Conservation (phyloP, 2,329 filamentous ascomycete species). For the Dissoconium aciculare region DNA sequence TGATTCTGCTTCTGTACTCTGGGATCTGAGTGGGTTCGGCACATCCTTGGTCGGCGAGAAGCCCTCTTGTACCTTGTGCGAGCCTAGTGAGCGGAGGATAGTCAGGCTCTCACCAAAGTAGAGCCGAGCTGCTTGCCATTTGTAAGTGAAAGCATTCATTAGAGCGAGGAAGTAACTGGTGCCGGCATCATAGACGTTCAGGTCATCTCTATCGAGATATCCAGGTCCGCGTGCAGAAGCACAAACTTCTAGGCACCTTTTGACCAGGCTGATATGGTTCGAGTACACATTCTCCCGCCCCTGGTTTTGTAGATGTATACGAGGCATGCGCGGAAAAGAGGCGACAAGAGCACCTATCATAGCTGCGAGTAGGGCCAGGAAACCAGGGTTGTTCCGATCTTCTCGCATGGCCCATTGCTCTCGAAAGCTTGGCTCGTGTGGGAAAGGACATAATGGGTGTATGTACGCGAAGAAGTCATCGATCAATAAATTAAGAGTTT, state of each 20-base stretch:
- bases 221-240: conserved; percentile 49
- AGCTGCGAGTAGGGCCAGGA: conserved; percentile 55
- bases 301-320: conserved; percentile 53
- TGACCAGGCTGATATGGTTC: conserved; percentile 52
- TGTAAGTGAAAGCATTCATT: conserved; percentile 51
- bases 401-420: conserved; percentile 51
- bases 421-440: conserved; percentile 63
- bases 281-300: conserved; percentile 51
- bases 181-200: conserved; percentile 48
- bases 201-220: conserved; percentile 38
- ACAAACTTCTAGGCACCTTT: conserved; percentile 56
- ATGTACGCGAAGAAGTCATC: conserved; percentile 77
- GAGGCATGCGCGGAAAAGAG: conserved; percentile 58
- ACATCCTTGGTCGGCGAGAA: conserved; percentile 27
- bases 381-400: conserved; percentile 50
- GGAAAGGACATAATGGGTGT: conserved; percentile 61
- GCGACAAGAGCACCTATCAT: conserved; percentile 63
- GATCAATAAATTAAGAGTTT: conserved; percentile 52
- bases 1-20: conserved; percentile 18
- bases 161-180: conserved; percentile 64
- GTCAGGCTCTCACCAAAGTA: conserved; percentile 60
- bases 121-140: conserved; percentile 50
- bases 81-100: conserved; percentile 52
- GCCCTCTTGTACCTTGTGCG: conserved; percentile 41
- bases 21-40: conserved; percentile 12